These are phyloP conservation scores for Clavispora carvajalis DNA, from an alignment of 805 yeast genomes.

Conservation along the genomic window DNA sequence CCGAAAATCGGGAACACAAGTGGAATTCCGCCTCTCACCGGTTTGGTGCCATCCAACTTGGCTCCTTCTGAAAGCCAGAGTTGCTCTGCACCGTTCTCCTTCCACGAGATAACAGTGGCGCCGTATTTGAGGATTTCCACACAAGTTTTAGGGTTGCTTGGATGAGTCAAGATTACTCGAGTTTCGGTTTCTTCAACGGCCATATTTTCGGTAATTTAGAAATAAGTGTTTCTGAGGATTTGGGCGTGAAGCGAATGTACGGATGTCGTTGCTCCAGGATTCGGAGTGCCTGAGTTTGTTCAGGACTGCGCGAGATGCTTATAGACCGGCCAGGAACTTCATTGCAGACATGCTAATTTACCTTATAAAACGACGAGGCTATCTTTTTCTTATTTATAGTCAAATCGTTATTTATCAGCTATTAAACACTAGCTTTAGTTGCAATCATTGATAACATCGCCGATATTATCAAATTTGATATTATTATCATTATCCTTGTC, in stretches of 20 bases:
- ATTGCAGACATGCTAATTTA: too few relatives aligned
- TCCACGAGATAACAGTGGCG: conserved; percentile 86
- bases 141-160: conserved; percentile 44
- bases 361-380: too few relatives aligned
- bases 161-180: conserved; percentile 56
- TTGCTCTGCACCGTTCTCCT: conserved; percentile 62
- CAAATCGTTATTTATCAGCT: too few relatives aligned
- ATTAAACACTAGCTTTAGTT: too few relatives aligned
- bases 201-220: conserved; percentile 45
- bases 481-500: background rate
- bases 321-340: too few relatives aligned
- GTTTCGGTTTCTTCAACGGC: conserved; percentile 62
- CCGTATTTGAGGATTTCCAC: conserved; percentile 80
- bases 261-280: background rate
- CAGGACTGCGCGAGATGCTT: too few relatives aligned
- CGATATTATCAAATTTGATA: too few relatives aligned
- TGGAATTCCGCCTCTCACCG: conserved; percentile 97
- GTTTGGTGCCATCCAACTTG: conserved; percentile 82
- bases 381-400: too few relatives aligned
- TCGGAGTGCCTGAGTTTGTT: too few relatives aligned
- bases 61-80: conserved; percentile 80
- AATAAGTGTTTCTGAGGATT: too few relatives aligned
- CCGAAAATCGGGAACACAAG: conserved; percentile 94
- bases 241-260: background rate
- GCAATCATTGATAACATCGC: too few relatives aligned